Evolutionary conservation across 768 basidiomycete species (phyloP).

Genomic region (Russula vinacea): DNA sequence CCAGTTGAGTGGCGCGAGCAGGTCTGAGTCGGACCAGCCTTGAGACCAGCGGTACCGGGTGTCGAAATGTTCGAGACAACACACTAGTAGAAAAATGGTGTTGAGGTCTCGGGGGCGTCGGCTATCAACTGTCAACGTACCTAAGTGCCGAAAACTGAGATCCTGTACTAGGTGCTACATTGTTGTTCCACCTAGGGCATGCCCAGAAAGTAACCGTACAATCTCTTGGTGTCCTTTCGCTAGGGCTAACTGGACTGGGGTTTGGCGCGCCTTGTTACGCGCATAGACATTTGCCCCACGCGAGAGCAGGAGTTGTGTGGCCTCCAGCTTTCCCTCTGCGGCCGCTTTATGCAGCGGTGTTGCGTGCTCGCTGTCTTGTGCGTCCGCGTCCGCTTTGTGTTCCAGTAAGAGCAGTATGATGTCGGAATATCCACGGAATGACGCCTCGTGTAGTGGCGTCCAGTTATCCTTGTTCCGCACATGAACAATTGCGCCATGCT

Average conservation of each 20-base stretch:
- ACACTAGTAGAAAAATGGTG: background rate
- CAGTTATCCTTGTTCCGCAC: background rate
- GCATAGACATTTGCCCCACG: background rate
- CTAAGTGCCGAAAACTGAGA: background rate
- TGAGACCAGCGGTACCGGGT: background rate
- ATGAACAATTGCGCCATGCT: background rate
- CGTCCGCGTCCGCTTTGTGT: background rate
- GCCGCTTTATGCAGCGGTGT: background rate
- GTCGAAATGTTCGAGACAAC: background rate
- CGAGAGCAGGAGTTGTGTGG: background rate
- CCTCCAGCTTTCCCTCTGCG: background rate
- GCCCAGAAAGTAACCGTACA: background rate
- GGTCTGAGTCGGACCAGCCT: no score
- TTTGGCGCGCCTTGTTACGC: background rate
- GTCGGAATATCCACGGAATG: background rate
- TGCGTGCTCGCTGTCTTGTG: background rate
- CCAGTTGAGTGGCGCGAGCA: background rate
- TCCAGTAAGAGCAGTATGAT: background rate
- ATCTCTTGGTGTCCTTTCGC: background rate
- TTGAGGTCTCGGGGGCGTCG: background rate
- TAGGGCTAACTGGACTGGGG: background rate
- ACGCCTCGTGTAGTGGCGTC: constrained; percentile 2
- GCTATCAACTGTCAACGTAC: background rate
- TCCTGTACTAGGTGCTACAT: background rate
- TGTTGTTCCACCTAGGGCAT: background rate